Percentiles rank a stretch among this genome's conserved stretches.
These are phyloP conservation scores for Vigna radiata DNA, from an alignment of 306 rosid genomes.

Conservation along the genomic window DNA sequence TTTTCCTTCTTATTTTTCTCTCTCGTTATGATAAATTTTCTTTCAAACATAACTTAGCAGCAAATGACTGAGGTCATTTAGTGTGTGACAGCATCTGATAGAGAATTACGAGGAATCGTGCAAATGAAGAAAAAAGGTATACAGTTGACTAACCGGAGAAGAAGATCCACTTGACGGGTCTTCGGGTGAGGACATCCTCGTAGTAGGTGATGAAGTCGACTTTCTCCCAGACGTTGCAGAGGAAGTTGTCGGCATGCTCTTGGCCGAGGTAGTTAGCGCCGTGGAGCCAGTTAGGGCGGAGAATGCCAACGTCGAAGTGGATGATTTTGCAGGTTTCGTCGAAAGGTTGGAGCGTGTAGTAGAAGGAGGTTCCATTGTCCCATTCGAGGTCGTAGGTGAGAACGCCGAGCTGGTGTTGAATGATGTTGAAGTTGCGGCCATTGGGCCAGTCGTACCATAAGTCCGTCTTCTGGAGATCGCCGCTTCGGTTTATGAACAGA, in stretches of 20 bases:
- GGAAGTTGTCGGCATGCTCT: slow-evolving; percentile 70
- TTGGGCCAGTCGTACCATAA: slow-evolving; percentile 97
- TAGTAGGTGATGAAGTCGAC: slow-evolving; percentile 74
- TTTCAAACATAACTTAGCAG: too few species aligned
- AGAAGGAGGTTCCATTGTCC: slow-evolving; percentile 90
- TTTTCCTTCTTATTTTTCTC: too few species aligned
- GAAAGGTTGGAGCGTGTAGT: slow-evolving; percentile 56
- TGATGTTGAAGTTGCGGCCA: slow-evolving; percentile 93
- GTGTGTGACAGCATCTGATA: too few species aligned
- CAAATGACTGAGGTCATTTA: too few species aligned
- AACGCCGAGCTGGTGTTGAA: slow-evolving; percentile 71
- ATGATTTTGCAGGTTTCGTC: slow-evolving; percentile 49
- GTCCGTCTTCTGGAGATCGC: slow-evolving; percentile 63
- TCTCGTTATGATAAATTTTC: too few species aligned
- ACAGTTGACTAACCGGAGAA: slow-evolving; percentile 51
- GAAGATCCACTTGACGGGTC: slow-evolving; percentile 87
- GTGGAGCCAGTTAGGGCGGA: slow-evolving; percentile 85
- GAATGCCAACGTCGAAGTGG: slow-evolving; percentile 77
- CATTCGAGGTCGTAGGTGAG: slow-evolving; percentile 79
- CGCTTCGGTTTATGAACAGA: slow-evolving; percentile 60
- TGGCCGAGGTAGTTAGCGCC: slow-evolving; percentile 83
- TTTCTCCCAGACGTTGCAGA: slow-evolving; percentile 89
- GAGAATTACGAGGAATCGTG: too few species aligned
- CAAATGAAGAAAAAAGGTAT: too few species aligned
- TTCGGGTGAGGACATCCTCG: slow-evolving; percentile 75